Evolutionary conservation across 202 grass and related monocot genomes (phyloP).

Genomic region (Digitaria exilis): DNA sequence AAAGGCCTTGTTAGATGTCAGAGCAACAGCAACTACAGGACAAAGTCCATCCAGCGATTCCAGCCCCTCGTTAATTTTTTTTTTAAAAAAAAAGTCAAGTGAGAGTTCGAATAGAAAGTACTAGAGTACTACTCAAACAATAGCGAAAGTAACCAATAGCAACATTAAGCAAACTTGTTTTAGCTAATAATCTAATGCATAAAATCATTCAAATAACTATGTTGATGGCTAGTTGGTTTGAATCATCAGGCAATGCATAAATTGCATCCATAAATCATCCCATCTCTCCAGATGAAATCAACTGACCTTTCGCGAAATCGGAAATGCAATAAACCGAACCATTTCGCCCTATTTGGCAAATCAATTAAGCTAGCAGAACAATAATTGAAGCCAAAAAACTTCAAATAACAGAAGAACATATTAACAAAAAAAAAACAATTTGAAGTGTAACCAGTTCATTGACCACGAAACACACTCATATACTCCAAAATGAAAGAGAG

Average conservation of each 20-base stretch:
- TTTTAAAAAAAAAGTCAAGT: background rate
- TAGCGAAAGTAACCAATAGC: background rate
- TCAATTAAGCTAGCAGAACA: background rate
- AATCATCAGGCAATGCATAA: background rate
- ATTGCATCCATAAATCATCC: background rate
- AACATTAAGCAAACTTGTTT: background rate
- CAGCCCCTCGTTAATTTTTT: background rate
- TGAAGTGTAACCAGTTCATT: too few relatives aligned
- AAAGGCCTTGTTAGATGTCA: conserved; percentile 16
- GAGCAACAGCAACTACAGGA: background rate
- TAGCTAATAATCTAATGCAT: background rate
- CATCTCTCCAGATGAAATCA: background rate
- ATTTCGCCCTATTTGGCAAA: background rate
- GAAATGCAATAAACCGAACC: background rate
- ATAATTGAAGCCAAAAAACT: background rate
- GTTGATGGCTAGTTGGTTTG: background rate
- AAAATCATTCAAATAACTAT: background rate
- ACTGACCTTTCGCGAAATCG: background rate
- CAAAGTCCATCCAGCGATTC: too few relatives aligned
- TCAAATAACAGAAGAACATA: too few relatives aligned
- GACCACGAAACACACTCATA: background rate
- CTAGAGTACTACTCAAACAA: background rate
- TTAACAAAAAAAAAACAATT: too few relatives aligned
- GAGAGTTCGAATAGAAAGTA: background rate
- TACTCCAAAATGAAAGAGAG: background rate